Base-by-base conservation (phyloP, 169 alveolate genomes). In the Cryptosporidium bovis region DNA sequence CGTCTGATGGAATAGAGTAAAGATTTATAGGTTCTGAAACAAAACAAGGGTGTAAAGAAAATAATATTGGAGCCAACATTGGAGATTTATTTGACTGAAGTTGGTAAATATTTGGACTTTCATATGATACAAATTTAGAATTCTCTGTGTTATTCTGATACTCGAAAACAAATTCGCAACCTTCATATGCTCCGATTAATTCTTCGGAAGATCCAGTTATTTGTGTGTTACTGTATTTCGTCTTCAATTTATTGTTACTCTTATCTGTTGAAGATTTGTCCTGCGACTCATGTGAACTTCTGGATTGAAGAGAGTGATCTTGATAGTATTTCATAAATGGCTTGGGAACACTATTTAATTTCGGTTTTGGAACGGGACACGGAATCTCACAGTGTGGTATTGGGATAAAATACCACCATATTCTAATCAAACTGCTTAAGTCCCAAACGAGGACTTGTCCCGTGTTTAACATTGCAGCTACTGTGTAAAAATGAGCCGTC, bases 391-490 rank as follows among this genome's bases (percentile, higher is more conserved):
- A 77, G 64, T 77, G 87, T 27, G 87, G 87, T 48, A 77, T 77
- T 2, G 87, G 87, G 24, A 77, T 77, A 44, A 77, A 77, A 50
- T 77, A 71, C 87, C 87, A 77, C 87, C 87, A 77, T 36, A 77
- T 62, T 62, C 87, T 58, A 16, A 77, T 77, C 16, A 77, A 40
- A 40, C 64, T 40, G 24, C 87, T 77, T 77, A 77, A 62, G 12
- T 77, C 87, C 87, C 87, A 77, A 77, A 77, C 87, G 7, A 77
- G 50, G 12, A 77, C 71, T 77, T 77, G 87, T 34, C 87, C 87
- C 31, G 87, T 77, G 48, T 60, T 77, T 44, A 77, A 48, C 64
- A 77, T 62, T 44, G 87, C 87, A 10, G 87, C 87, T 15, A 77
- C 87, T 27, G 87, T 77, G 20, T 77, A 77, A 31, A 77, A 77